Base-by-base conservation (phyloP, 768 basidiomycete species). In the Serendipita indica region DNA sequence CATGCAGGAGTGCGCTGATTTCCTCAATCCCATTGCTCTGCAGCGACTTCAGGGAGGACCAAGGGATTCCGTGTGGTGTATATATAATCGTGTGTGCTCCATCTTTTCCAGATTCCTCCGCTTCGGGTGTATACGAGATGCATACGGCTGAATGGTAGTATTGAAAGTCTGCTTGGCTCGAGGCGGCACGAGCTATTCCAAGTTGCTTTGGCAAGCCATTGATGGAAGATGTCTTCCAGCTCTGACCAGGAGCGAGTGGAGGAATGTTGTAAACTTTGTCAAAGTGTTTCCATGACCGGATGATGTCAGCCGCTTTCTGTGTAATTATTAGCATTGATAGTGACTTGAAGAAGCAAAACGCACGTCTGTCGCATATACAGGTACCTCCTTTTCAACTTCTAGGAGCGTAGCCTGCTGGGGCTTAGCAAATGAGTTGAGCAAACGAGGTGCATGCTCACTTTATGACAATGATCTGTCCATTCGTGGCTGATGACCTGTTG, bases 1-100 rank as follows among this genome's bases (percentile, higher is more conserved):
- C 49, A 54, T 54, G 49, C 22, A 54, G 22, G 20, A 54, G 49
- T 28, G 22, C 49, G n/a, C 49, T 54, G 22, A 54, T 32, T 54
- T 54, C 20, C 10, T 1, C 16, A n/a, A 54, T 54, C 20, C 30
- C 49, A 27, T 30, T 54, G 30, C 16, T 54, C 30, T 54, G 5
- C n/a, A 54, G 49, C 16, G 49, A 27, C 30, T 54, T 16, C 10
- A 54, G 22, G 6, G 49, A 54, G n/a, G 49, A 18, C 49, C 49
- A 54, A 22, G 49, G 49, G 30, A 54, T 54, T 3, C 49, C 49
- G 22, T 54, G 49, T 27, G 49, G 49, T 12, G 49, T 54, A 32
- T 54, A 54, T 10, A 54, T 16, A 30, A 54, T 54, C 18, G 12
- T n/a, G 35, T n/a, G 13, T 12, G 18, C 35, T 12, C 35, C 35